Evolutionary conservation across 176 grass and related monocot species (phyloP), one percentile per base, ranked within the genome.

Genomic region (Juncus inflexus): DNA sequence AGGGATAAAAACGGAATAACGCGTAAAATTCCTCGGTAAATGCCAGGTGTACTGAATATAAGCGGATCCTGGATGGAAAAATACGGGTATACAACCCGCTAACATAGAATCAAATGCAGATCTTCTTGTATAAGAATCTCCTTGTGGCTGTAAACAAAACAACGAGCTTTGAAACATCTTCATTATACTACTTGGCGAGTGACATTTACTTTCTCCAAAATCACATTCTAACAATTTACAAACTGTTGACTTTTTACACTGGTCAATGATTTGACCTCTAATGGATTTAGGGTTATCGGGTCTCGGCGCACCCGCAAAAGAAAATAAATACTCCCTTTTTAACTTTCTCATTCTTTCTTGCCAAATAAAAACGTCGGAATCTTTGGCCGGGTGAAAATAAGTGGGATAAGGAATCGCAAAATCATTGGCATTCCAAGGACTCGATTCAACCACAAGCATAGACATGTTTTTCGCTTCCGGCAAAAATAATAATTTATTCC

Each of bases 21-120:
- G 79, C 4, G 94, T 86, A 50, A 89, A 99, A 63, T 99, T 99
- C 78, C 84, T 90, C 2, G 89, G 94, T 53, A 99, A 83, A 74
- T 99, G 94, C 94, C 94, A 92, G 45, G 80, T 92, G 74, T 99
- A 92, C 15, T 96, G 91, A 57, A 83, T 80, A 15, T 91, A 96
- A 0, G 91, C 91, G 55, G 91, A 96, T 63, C 91, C 91, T 2
- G 91, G 91, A 82, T 96, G 91, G 65, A 96, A 96, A 81, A 96
- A 91, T 78, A 96, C 91, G 56, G 91, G 91, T 69, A 96, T 77
- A 42, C 91, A 96, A 39, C 91, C 91, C n/a, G 91, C 91, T 63
- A 96, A 47, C 73, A 96, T 91, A 0, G 91, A 96, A 64, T 96
- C 91, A 7, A 96, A 96, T 40, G 91, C 87, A 52, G 91, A 96